Evolutionary conservation across 2,329 filamentous ascomycete genomes (phyloP), one percentile per base, ranked within the genome.

Genomic region (Akanthomyces dipterigenus): DNA sequence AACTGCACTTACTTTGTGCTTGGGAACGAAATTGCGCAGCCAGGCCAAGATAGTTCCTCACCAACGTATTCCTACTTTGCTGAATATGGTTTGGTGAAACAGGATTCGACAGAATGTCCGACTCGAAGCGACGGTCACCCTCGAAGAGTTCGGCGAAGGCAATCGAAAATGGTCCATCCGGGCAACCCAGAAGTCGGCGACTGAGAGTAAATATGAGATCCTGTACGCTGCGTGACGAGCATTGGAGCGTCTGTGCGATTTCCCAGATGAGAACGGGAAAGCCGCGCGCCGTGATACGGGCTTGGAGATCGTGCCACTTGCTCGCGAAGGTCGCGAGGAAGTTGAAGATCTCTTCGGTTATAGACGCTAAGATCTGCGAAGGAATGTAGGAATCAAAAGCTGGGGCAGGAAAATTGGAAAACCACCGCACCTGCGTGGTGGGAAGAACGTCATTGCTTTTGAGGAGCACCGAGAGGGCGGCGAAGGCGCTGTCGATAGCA

Each of bases 361-460:
- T 24, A 3, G 22, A n/a, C 3, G 11, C 20, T 50, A 53, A 20
- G 3, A 54, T 45, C 22, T 45, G 18, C 18, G 38, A 18, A 2
- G 66, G 63, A 28, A 73, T 62, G 6, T 63, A 55, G 3, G 64
- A 61, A 50, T 71, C 70, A 6, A 74, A 65, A 6, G 65, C n/a
- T 5, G 50, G 14, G 9, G 50, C 43, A 11, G 78, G 78, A 20
- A 80, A 80, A 2, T 58, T 26, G 4, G 71, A 65, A 54, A 78
- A 74, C 69, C 71, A 79, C 3, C 31, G n/a, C 34, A 75, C 61
- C 20, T 72, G 63, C 5, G 38, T 4, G 3, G 55, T 55, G 4
- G 67, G 62, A 5, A 80, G 62, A 6, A 64, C 65, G 11, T 69
- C 65, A 63, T 80, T 80, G 55, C 66, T 69, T 64, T 72, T 74